Evolutionary conservation across 257 asterid species (phyloP).

Genomic region (Solanum etuberosum): DNA sequence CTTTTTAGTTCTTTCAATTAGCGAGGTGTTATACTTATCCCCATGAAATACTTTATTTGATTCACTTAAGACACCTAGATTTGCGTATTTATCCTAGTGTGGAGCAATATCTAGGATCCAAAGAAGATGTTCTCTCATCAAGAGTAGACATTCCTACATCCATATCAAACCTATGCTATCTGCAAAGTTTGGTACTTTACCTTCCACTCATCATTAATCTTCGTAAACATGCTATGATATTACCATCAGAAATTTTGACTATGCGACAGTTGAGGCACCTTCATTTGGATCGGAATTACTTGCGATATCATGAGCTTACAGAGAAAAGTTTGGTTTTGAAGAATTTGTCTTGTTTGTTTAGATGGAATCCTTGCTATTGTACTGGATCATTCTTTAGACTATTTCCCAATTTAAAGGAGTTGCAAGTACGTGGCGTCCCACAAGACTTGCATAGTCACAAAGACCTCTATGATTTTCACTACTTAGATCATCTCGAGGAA

Average conservation of each 20-base stretch:
- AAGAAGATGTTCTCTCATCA: neutral
- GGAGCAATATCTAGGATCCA: neutral
- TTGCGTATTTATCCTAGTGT: neutral
- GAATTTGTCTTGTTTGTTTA: neutral
- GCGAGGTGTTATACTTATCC: too few species aligned
- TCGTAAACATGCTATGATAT: too few species aligned
- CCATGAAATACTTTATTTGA: neutral
- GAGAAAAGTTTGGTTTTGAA: neutral
- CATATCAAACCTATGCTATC: neutral
- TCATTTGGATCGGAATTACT: neutral
- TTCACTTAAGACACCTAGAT: neutral
- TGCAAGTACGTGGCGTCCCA: neutral
- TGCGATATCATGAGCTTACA: neutral
- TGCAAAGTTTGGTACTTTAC: neutral
- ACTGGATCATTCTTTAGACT: neutral
- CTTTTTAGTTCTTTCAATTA: too few species aligned
- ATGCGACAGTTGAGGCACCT: conserved; percentile 12
- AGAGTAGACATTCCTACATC: neutral
- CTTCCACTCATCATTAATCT: too few species aligned
- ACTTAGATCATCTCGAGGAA: neutral
- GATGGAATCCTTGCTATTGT: neutral
- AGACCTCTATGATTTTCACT: neutral
- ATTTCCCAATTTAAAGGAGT: conserved; percentile 11
- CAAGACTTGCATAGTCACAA: neutral
- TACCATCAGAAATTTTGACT: neutral